These are phyloP conservation scores for Petunia axillaris DNA, from an alignment of 257 asterid genomes.

Conservation along the genomic window DNA sequence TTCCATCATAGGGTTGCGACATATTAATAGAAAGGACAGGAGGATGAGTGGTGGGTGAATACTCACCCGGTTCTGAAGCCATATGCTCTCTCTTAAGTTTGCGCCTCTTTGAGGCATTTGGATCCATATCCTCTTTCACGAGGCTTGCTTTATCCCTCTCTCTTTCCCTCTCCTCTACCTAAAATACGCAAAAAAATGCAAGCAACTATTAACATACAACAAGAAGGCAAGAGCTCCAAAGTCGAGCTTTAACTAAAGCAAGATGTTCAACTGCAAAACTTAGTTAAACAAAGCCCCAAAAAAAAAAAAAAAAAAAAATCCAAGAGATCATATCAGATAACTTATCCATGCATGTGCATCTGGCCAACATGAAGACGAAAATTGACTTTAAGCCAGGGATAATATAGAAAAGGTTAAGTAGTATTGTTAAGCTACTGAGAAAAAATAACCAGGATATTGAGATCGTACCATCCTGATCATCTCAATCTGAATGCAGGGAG, in stretches of 20 bases:
- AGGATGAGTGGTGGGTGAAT: conserved; percentile 66
- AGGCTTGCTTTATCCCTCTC: conserved; percentile 69
- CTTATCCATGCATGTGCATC: neutral
- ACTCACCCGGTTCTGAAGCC: conserved; percentile 89
- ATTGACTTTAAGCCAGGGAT: neutral
- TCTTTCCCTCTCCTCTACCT: conserved; percentile 86
- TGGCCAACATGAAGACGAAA: conserved; percentile 18
- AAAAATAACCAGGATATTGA: conserved; percentile 3
- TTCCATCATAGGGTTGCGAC: conserved; percentile 67
- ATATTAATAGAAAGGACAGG: conserved; percentile 60
- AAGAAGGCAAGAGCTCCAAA: conserved; percentile 10
- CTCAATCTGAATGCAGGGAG: neutral
- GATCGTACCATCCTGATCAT: neutral
- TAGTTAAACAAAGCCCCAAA: neutral
- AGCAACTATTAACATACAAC: conserved; percentile 21
- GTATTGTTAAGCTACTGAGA: neutral
- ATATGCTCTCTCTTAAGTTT: conserved; percentile 88
- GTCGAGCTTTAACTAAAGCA: conserved; percentile 20
- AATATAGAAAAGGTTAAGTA: neutral
- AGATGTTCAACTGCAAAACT: neutral
- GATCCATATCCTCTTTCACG: conserved; percentile 77
- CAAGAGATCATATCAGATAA: neutral
- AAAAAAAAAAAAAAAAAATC: neutral
- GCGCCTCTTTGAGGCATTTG: conserved; percentile 84
- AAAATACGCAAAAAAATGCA: conserved; percentile 26